Evolutionary conservation across 495 filamentous ascomycete species (phyloP), one percentile per base, ranked within the genome.

Genomic region (Penicillium goetzii): DNA sequence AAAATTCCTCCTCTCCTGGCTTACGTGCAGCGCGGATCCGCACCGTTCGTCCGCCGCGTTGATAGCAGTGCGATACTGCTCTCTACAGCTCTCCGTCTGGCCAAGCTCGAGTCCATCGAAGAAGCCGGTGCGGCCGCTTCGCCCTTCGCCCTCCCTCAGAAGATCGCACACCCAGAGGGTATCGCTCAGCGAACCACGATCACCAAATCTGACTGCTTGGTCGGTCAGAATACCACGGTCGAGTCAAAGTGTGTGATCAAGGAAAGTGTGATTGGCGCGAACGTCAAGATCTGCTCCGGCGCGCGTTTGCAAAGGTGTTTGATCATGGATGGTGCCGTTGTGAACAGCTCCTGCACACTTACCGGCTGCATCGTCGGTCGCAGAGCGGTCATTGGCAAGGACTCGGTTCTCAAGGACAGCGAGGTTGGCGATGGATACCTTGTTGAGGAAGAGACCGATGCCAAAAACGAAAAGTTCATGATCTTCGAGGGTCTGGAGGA

Each of bases 401-500:
- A 89, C 50, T 89, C 85, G 51, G 81, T 83, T 19, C 77, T 99
- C 58, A 91, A 86, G 58, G 92, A 97, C 61, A 96, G 92, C 67
- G 93, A 97, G 75, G 87, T 97, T 3, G 91, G 96, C 72, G 91
- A 97, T 73, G 91, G 88, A 33, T 84, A 89, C 71, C 78, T 90
- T n/a, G 90, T 98, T 14, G 86, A 89, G 61, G 86, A 91, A 25
- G 88, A 86, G 68, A 93, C 89, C 4, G 92, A 95, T 66, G 90
- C 89, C 23, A 96, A 92, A 76, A 88, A 88, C 59, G 90, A 93
- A 68, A 92, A 91, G 69, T 87, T 97, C 65, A 93, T 94, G 88
- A 85, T 85, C 62, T 94, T 93, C 51, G 89, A 91, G 55, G 89
- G 90, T 21, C 72, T 92, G 55, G 79, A 77, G 21, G 78, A 74